Percentiles rank a stretch among this genome's conserved stretches.
phyloP scores from a whole-genome alignment of 768 basidiomycete species.

The Leucocoprinus sp. region DNA sequence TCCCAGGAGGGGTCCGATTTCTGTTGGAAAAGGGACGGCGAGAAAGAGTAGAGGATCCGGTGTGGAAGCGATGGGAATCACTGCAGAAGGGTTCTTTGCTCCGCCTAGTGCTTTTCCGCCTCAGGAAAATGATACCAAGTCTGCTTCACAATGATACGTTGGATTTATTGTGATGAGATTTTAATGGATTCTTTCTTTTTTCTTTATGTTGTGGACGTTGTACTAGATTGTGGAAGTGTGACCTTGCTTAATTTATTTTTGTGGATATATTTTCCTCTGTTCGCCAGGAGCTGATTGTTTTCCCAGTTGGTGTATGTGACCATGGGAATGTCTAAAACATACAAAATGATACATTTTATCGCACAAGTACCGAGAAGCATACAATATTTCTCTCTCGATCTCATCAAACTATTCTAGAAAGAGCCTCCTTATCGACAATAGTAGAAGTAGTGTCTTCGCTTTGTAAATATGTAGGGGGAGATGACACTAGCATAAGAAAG shows the following conservation, averaged over 20 bases:
- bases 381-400: no score
- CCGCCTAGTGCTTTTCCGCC: conserved; percentile 37
- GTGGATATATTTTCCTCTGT: no score
- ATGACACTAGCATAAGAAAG: background rate
- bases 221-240: no score
- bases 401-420: no score
- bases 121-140: background rate
- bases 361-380: no score
- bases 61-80: conserved; percentile 69
- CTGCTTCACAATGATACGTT: background rate
- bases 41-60: conserved; percentile 61
- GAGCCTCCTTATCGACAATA: background rate
- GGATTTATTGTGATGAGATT: background rate
- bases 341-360: no score
- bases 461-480: background rate
- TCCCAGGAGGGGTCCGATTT: conserved; percentile 15
- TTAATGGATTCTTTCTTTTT: no score
- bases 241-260: no score
- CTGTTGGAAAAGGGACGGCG: conserved; percentile 54
- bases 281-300: no score
- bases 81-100: conserved; percentile 71
- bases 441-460: background rate
- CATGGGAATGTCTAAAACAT: no score
- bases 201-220: no score
- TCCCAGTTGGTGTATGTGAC: no score